Percentiles rank a stretch among this genome's conserved stretches.
phyloP scores from a whole-genome alignment of 163 green algal species.

The Chlamydomonas reinhardtii region DNA sequence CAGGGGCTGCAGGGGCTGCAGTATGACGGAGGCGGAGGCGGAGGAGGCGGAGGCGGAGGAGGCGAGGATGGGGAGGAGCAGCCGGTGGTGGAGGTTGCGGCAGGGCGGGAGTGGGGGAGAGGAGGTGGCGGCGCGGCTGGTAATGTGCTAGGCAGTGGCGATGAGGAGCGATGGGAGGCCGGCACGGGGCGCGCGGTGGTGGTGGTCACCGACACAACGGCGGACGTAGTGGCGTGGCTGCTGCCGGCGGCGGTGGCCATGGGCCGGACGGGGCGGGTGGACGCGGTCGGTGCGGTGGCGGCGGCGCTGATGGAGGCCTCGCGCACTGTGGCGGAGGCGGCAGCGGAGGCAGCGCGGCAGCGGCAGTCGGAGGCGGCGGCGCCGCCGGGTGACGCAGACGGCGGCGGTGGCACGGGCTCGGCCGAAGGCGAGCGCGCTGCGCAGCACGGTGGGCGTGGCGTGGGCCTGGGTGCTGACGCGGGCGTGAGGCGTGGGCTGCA shows the following conservation, averaged over 20 bases:
- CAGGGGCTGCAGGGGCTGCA: not conserved
- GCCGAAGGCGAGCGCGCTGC: not conserved
- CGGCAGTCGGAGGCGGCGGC: not conserved
- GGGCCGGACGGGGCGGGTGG: not conserved
- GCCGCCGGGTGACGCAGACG: no score
- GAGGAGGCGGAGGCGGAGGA: not conserved
- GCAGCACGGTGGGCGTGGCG: no score
- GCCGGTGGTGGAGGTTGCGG: not conserved
- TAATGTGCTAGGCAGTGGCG: no score
- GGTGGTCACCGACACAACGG: not conserved
- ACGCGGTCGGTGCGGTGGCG: conserved; percentile 12
- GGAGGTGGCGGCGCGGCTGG: not conserved
- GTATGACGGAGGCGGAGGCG: not conserved
- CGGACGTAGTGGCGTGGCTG: conserved; percentile 4
- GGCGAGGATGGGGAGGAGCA: no score
- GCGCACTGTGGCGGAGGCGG: not conserved
- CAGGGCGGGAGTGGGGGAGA: not conserved
- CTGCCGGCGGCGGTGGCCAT: not conserved
- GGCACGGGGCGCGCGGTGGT: no score
- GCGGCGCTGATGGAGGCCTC: not conserved
- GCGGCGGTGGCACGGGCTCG: not conserved
- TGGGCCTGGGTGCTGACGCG: no score
- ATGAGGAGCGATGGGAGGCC: no score
- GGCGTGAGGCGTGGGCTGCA: no score
- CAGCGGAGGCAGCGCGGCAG: not conserved